phyloP scores from a whole-genome alignment of 1,284 basidiomycete genomes.

The Xerocomus tenax region DNA sequence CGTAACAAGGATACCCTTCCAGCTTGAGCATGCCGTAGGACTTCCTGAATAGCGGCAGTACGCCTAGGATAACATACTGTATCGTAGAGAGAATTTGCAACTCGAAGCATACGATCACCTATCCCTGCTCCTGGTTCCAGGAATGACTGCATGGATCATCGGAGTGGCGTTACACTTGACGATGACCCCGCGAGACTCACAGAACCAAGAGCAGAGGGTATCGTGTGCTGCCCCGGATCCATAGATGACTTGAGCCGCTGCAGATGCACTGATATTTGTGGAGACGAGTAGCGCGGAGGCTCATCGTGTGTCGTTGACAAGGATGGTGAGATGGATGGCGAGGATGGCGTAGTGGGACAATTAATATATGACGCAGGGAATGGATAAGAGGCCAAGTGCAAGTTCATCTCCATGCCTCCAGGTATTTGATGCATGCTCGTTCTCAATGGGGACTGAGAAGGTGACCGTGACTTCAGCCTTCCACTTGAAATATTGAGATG shows the following conservation, averaged over 20 bases:
- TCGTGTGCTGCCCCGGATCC: slow-evolving; percentile 12
- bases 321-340: slow-evolving; percentile 18
- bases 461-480: slow-evolving; percentile 24
- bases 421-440: slow-evolving; percentile 14
- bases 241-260: slow-evolving; percentile 27
- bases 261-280: slow-evolving; percentile 13
- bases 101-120: neutral
- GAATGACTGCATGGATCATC: slow-evolving; percentile 11
- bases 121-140: neutral
- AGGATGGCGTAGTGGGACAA: slow-evolving; percentile 14
- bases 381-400: slow-evolving; percentile 11
- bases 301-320: slow-evolving; percentile 20
- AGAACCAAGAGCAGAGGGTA: slow-evolving; percentile 11
- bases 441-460: slow-evolving; percentile 27
- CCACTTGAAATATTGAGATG: slow-evolving; percentile 16
- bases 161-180: slow-evolving; percentile 25
- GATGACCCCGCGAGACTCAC: slow-evolving; percentile 17
- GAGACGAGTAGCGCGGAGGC: slow-evolving; percentile 12
- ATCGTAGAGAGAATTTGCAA: neutral
- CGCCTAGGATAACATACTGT: neutral
- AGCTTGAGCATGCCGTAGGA: neutral
- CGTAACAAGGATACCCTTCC: neutral
- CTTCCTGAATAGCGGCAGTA: neutral
- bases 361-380: slow-evolving; percentile 18
- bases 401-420: slow-evolving; percentile 12